Evolutionary conservation across 257 asterid species (phyloP).

Genomic region (Ajuga chamaepitys): DNA sequence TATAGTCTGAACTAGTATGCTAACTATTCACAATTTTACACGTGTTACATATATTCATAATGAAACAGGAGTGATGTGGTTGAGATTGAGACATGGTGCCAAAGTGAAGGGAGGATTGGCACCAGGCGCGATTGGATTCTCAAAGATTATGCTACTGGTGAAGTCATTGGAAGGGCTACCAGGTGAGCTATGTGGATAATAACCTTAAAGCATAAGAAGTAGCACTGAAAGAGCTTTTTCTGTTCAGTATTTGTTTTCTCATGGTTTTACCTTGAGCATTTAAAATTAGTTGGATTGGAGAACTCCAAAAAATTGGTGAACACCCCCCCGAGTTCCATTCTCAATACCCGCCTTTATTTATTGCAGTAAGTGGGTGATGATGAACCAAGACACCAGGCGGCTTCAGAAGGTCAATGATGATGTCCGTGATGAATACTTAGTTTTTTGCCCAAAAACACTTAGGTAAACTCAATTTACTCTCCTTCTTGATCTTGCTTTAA

Average conservation of each 20-base stretch:
- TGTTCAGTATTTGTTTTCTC: not conserved
- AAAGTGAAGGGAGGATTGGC: slow-evolving; percentile 84
- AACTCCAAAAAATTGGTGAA: not conserved
- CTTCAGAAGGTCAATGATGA: slow-evolving; percentile 93
- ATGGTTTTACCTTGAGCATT: not conserved
- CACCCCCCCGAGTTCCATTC: too few relatives aligned
- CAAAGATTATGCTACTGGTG: slow-evolving; percentile 67
- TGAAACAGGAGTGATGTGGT: slow-evolving; percentile 81
- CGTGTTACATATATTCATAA: slow-evolving; percentile 4
- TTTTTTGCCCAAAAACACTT: slow-evolving; percentile 62
- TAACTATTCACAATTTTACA: not conserved
- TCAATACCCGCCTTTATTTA: slow-evolving; percentile 1
- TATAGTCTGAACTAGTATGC: not conserved
- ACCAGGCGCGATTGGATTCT: slow-evolving; percentile 95
- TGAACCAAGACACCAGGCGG: slow-evolving; percentile 88
- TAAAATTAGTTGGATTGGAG: not conserved
- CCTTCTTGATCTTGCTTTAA: not conserved
- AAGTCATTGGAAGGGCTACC: slow-evolving; percentile 94
- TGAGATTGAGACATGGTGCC: slow-evolving; percentile 99
- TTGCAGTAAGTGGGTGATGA: slow-evolving; percentile 98
- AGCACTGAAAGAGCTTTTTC: not conserved
- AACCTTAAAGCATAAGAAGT: not conserved
- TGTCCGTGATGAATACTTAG: slow-evolving; percentile 69
- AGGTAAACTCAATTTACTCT: slow-evolving; percentile 38
- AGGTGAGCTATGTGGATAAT: slow-evolving; percentile 38